Evolutionary conservation across 352 stramenopile species (phyloP), one percentile per base, ranked within the genome.

Genomic region (Phytophthora ramorum): DNA sequence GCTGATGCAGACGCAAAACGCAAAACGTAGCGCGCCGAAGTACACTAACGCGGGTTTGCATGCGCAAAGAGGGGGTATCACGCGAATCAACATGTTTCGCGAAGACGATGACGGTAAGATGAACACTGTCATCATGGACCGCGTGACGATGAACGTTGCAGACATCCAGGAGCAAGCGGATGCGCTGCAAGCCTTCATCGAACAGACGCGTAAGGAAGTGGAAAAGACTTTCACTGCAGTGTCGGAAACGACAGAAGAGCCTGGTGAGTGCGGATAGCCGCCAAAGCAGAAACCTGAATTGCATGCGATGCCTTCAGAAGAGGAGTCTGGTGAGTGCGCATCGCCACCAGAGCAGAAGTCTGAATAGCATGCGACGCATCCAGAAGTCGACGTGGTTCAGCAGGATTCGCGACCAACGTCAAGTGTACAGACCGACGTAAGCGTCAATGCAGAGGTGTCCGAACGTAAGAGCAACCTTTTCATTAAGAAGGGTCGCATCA

Each of bases 31-130:
- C 30, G 32, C n/a, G 17, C 48, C 48, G 48, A 55, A 19, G 17
- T 55, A 32, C 4, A 43, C 16, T 30, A 44, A 44, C 30, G 19
- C 48, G 30, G 48, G 48, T 32, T n/a, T n/a, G n/a, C 13, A 45
- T 13, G 16, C 9, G 17, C 48, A 55, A 38, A 9, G 22, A 55
- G 8, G 32, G 17, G 30, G 48, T 37, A 55, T 45, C 4, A 0
- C 48, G 48, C 9, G 30, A 28, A 55, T 55, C 30, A 55, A 55
- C 16, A 55, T 55, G 48, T n/a, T 55, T 32, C 24, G n/a, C 24
- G 45, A 37, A 51, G n/a, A n/a, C n/a, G 45, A 51, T 40, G 45
- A 37, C 22, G 30, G 32, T 8, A 1, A 55, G 5, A n/a, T 43
- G 9, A 20, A 55, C 17, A 55, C 48, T 43, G 30, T 45, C 48